Evolutionary conservation across 345 rosid species (phyloP).

Genomic region (Dimocarpus longan): DNA sequence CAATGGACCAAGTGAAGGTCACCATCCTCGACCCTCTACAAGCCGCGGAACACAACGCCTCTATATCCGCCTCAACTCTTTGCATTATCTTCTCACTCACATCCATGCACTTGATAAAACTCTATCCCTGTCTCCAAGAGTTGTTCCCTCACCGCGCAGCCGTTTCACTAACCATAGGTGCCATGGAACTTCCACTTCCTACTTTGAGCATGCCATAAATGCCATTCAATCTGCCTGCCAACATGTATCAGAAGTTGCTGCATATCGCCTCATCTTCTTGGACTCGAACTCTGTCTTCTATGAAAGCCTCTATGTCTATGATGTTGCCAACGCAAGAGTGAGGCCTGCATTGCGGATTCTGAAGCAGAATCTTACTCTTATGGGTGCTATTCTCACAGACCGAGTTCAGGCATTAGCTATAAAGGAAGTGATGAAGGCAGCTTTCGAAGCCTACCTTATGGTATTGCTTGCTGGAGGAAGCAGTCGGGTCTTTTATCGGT

Average conservation of each 20-base stretch:
- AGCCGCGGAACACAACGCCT: slow-evolving; percentile 95
- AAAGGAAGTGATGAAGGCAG: slow-evolving; percentile 77
- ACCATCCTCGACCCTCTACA: slow-evolving; percentile 80
- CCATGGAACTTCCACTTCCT: slow-evolving; percentile 41
- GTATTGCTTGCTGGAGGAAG: slow-evolving; percentile 84
- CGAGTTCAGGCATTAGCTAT: slow-evolving; percentile 73
- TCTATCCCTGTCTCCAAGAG: slow-evolving; percentile 66
- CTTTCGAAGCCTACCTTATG: slow-evolving; percentile 79
- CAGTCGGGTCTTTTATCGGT: slow-evolving; percentile 51
- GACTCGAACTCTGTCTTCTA: slow-evolving; percentile 75
- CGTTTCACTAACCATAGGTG: slow-evolving; percentile 39
- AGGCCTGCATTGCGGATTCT: slow-evolving; percentile 59
- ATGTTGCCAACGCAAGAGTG: slow-evolving; percentile 59
- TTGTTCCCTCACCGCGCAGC: slow-evolving; percentile 41
- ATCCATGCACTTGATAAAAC: slow-evolving; percentile 83
- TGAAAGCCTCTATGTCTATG: slow-evolving; percentile 68
- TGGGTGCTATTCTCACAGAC: slow-evolving; percentile 70
- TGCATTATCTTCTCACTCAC: slow-evolving; percentile 72
- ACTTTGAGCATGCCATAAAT: slow-evolving; percentile 57
- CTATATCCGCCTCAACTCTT: slow-evolving; percentile 81
- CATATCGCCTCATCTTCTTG: slow-evolving; percentile 71
- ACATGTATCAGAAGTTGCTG: slow-evolving; percentile 87
- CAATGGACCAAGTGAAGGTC: slow-evolving; percentile 35
- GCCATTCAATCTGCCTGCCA: slow-evolving; percentile 80
- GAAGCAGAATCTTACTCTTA: slow-evolving; percentile 75